Percentiles rank a stretch among this genome's conserved stretches.
These are phyloP conservation scores for Buddleja alternifolia DNA, from an alignment of 257 asterid genomes.

Conservation along the genomic window DNA sequence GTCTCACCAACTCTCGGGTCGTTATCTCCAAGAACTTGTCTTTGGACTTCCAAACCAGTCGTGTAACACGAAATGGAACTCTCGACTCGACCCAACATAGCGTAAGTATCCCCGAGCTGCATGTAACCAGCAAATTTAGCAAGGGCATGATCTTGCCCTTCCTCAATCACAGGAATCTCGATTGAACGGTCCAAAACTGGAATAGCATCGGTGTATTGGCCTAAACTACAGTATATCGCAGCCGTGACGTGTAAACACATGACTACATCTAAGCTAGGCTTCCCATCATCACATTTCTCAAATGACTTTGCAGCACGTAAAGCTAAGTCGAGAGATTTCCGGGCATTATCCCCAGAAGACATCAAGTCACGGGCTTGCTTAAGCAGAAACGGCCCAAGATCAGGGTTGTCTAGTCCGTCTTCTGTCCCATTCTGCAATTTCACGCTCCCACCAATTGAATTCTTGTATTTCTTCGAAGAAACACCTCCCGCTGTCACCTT, in stretches of 20 bases:
- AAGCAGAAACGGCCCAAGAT: slow-evolving; percentile 85
- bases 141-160: slow-evolving; percentile 88
- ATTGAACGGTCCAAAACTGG: slow-evolving; percentile 73
- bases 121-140: slow-evolving; percentile 94
- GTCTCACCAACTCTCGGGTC: slow-evolving; percentile 93
- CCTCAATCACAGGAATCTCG: slow-evolving; percentile 71
- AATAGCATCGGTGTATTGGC: slow-evolving; percentile 77
- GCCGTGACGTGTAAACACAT: slow-evolving; percentile 93
- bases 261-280: slow-evolving; percentile 72
- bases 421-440: slow-evolving; percentile 54
- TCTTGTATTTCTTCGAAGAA: slow-evolving; percentile 45
- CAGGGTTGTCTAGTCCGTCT: slow-evolving; percentile 67
- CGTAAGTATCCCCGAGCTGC: slow-evolving; percentile 92
- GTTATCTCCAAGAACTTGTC: slow-evolving; percentile 63
- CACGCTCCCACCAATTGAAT: slow-evolving; percentile 37
- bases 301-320: slow-evolving; percentile 79
- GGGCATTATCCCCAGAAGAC: slow-evolving; percentile 82
- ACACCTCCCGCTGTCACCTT: slow-evolving; percentile 41
- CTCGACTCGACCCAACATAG: slow-evolving; percentile 89
- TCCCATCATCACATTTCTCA: slow-evolving; percentile 73
- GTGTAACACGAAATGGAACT: slow-evolving; percentile 67
- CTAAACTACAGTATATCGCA: slow-evolving; percentile 78
- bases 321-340: slow-evolving; percentile 80
- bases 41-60: slow-evolving; percentile 80
- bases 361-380: slow-evolving; percentile 89